phyloP scores from a whole-genome alignment of 495 filamentous ascomycete genomes.

The Penicillium manginii region DNA sequence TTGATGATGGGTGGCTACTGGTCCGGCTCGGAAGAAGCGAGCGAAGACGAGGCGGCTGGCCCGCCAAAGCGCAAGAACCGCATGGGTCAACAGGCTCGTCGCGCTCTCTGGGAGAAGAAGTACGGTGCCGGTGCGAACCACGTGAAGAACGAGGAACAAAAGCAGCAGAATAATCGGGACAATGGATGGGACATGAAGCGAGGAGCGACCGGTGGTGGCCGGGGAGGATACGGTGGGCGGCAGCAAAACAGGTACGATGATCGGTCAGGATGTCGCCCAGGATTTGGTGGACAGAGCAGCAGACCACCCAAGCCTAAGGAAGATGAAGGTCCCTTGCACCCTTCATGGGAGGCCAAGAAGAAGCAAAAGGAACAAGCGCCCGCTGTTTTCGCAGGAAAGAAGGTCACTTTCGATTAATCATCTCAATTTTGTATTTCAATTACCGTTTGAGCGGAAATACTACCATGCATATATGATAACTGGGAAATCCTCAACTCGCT shows the following conservation, averaged over 20 bases:
- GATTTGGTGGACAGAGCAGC: constrained; percentile 9
- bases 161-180: constrained; percentile 40
- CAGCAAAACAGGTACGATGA: constrained; percentile 16
- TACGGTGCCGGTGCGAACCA: constrained; percentile 79
- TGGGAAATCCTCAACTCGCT: not conserved
- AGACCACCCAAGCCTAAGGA: constrained; percentile 49
- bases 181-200: constrained; percentile 52
- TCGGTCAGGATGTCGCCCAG: constrained; percentile 4
- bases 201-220: constrained; percentile 41
- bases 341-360: constrained; percentile 90
- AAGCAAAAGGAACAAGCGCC: constrained; percentile 74
- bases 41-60: constrained; percentile 40
- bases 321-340: constrained; percentile 77
- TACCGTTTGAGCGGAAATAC: constrained; percentile 1
- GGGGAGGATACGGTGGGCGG: constrained; percentile 12
- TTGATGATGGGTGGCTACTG: constrained; percentile 87
- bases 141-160: constrained; percentile 46
- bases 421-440: constrained; percentile 8
- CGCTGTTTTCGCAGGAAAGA: constrained; percentile 80
- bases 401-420: constrained; percentile 82
- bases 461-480: not conserved
- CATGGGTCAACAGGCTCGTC: constrained; percentile 84
- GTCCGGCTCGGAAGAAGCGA: constrained; percentile 78
- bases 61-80: constrained; percentile 72
- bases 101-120: constrained; percentile 90